Percentiles rank a stretch among this genome's conserved stretches.
Conservation (phyloP, 2,329 filamentous ascomycete species). For the Fonsecaea nubica region DNA sequence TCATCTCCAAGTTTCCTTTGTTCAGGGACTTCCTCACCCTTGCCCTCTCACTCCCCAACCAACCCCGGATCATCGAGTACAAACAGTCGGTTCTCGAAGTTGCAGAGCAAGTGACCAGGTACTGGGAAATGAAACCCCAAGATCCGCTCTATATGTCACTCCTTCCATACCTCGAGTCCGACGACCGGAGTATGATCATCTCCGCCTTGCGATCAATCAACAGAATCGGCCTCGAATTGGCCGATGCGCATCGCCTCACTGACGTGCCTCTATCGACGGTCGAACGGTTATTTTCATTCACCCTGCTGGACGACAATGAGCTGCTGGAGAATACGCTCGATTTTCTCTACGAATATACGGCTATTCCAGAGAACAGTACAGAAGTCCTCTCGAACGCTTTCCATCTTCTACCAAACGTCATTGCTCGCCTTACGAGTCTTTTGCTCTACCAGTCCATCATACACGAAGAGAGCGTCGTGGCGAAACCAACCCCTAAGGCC, state of each 20-base stretch:
- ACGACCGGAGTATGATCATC: slow-evolving; percentile 80
- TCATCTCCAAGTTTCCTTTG: slow-evolving; percentile 75
- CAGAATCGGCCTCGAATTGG: slow-evolving; percentile 85
- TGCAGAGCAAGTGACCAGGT: slow-evolving; percentile 86
- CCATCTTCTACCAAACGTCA: slow-evolving; percentile 55
- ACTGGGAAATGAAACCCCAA: slow-evolving; percentile 71
- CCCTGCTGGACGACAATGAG: slow-evolving; percentile 73
- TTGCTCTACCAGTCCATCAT: slow-evolving; percentile 75
- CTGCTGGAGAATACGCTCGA: slow-evolving; percentile 86
- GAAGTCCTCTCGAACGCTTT: slow-evolving; percentile 42
- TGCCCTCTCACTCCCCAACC: slow-evolving; percentile 75
- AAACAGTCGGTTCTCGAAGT: slow-evolving; percentile 93
- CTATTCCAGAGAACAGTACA: slow-evolving; percentile 77
- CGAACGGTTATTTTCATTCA: slow-evolving; percentile 54
- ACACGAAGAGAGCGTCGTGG: slow-evolving; percentile 64
- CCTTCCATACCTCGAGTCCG: slow-evolving; percentile 57
- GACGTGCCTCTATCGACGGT: slow-evolving; percentile 71
- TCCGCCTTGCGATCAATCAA: slow-evolving; percentile 81
- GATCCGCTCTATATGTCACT: slow-evolving; percentile 83
- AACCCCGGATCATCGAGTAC: slow-evolving; percentile 77
- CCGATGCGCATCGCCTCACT: slow-evolving; percentile 77
- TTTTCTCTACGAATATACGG: slow-evolving; percentile 95
- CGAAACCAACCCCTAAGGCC: slow-evolving; percentile 64
- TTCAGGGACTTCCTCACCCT: slow-evolving; percentile 85
- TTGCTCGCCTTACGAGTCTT: slow-evolving; percentile 79